Base-by-base conservation (phyloP, 208 protist species). In the Novymonas esmeraldas region DNA sequence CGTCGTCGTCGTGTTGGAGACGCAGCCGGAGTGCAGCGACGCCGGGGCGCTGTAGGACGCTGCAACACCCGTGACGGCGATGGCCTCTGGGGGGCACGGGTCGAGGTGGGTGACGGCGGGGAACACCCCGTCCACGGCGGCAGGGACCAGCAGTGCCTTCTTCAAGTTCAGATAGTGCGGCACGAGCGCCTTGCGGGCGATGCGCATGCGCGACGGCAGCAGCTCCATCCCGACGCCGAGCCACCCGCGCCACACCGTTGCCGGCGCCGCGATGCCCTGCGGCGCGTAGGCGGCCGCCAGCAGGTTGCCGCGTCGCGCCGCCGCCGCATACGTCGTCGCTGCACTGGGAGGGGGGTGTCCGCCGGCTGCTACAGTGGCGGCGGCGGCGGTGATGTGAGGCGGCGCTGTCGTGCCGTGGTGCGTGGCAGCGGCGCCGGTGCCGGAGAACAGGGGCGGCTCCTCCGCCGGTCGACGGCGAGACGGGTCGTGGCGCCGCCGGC, bases 211-310 rank as follows among this genome's bases (percentile, higher is more conserved):
- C 10, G 86, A 85, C 6, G 86, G 86, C 14, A 75, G 75, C 26
- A 92, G 6, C 71, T 92, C 86, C 9, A 92, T 61, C 4, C 86
- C 86, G 6, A 92, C 61, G 16, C 81, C 78, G 11, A 86, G 61
- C 79, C 81, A 89, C 18, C 76, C 68, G 22, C 29, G 70, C 54
- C 68, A 74, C 31, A 67, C 42, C 7, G 64, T n/a, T 33, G 39
- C 58, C 2, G 44, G 20, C n/a, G 9, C 18, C 13, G n/a, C 41
- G 24, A 74, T 50, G 5, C 60, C 68, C 5, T 61, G 51, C 26
- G 68, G 60, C n/a, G 58, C 31, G 44, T 48, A 28, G 11, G 41
- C 58, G 16, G 68, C 60, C 18, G 59, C 39, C 24, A 74, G 42
- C 41, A 74, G 36, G 48, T 67, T 67, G 45, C 50, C 34, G 9